Evolutionary conservation across 768 basidiomycete species (phyloP).

Genomic region (Leccinum incarnatum): DNA sequence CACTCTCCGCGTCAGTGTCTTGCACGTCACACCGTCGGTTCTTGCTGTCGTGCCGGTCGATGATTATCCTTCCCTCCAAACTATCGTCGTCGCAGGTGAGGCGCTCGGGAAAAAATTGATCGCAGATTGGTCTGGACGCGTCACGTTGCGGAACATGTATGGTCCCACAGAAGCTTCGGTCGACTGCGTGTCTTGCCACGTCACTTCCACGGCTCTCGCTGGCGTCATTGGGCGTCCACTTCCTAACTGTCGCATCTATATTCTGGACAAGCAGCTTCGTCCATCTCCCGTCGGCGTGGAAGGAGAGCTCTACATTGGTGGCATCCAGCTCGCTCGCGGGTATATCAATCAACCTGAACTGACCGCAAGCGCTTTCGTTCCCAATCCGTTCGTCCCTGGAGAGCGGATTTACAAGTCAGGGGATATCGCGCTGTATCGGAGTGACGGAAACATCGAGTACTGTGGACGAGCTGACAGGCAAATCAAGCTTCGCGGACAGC

Average conservation of each 20-base stretch:
- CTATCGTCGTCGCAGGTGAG: constrained; percentile 27
- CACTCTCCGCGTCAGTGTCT: constrained; percentile 23
- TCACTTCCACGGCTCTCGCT: constrained; percentile 17
- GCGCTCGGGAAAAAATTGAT: constrained; percentile 24
- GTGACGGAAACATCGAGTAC: constrained; percentile 29
- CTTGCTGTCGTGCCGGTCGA: constrained; percentile 26
- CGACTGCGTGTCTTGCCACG: constrained; percentile 28
- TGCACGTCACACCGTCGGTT: constrained; percentile 33
- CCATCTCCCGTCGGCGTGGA: constrained; percentile 30
- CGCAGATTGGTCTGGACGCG: constrained; percentile 24
- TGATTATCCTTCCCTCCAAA: constrained; percentile 27
- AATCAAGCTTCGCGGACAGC: constrained; percentile 33
- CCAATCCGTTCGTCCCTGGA: constrained; percentile 29
- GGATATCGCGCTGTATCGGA: constrained; percentile 28
- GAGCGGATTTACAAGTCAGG: constrained; percentile 33
- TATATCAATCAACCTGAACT: constrained; percentile 29
- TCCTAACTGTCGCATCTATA: constrained; percentile 30
- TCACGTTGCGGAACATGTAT: constrained; percentile 33
- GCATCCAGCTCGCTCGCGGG: constrained; percentile 21
- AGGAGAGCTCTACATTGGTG: constrained; percentile 24
- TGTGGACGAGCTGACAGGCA: constrained; percentile 34
- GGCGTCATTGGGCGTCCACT: constrained; percentile 33
- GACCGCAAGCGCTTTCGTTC: constrained; percentile 25
- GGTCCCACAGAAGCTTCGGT: constrained; percentile 34
- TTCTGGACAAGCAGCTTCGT: constrained; percentile 26